Conservation (phyloP, 495 filamentous ascomycete genomes). For the Penicillium daleae region DNA sequence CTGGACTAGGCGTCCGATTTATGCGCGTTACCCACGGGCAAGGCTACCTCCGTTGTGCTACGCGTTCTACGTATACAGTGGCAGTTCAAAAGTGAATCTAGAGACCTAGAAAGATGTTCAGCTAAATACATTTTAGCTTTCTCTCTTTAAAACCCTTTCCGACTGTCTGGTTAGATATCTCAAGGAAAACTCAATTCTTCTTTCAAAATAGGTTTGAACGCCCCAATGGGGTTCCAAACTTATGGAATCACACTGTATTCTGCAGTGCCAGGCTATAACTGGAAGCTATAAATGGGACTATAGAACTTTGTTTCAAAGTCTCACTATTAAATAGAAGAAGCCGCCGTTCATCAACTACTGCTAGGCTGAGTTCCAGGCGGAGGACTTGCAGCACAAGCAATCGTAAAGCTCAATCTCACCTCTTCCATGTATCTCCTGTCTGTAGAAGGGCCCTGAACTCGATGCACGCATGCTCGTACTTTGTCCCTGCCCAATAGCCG, state of each 20-base stretch:
- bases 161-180: no score
- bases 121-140: no score
- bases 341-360: not conserved
- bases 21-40: not conserved
- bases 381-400: not conserved
- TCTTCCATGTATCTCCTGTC: not conserved
- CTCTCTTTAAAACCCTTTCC: no score
- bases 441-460: not conserved
- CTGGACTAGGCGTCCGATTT: not conserved
- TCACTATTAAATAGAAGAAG: not conserved
- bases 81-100: not conserved
- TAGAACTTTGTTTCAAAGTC: no score
- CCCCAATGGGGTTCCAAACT: no score
- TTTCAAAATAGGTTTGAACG: no score
- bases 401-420: not conserved
- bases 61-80: no score
- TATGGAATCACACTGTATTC: no score
- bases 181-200: no score
- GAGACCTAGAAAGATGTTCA: no score
- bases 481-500: conserved; percentile 18
- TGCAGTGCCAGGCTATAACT: not conserved
- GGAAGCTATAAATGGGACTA: not conserved
- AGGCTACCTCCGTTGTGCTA: not conserved
- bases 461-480: conserved; percentile 21
- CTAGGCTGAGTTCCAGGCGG: not conserved